Evolutionary conservation across 164 flowering plant genomes (phyloP), one percentile per base, ranked within the genome.

Genomic region (Umbellularia californica): DNA sequence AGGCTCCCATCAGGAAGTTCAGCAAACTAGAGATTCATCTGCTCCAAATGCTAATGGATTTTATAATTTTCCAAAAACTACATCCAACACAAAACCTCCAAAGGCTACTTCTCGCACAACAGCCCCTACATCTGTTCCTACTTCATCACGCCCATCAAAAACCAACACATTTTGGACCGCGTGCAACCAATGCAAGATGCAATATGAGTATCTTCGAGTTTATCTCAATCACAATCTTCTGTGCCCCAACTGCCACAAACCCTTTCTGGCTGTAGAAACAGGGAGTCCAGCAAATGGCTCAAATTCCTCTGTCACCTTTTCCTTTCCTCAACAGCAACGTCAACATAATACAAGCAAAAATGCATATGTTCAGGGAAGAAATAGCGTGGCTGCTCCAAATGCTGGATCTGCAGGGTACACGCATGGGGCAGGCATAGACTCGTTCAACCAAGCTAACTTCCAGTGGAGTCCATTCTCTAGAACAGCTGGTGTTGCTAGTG

Each of bases 121-220:
- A 10, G n/a, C 68, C 35, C 81, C 80, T n/a, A 51, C 87, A 65
- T 55, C 85, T 52, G 67, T 75, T 50, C 78, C 87, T 35, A 70
- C 84, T 65, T 50, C 89, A 74, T 60, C 87, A 22, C 83, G 58
- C 35, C 82, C 70, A 62, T 70, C 85, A 51, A 86, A 84, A 23
- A 74, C 77, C n/a, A 77, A 65, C 66, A 86, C 85, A 28, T 94
- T 94, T 76, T 92, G 98, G 98, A 94, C 98, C 5, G 81, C 82
- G 17, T 94, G 98, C 77, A 81, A 83, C 64, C 64, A 79, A 23
- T 94, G 98, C 85, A 86, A 85, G 78, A 87, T 92, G 88, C 94
- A 90, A 12, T 94, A 87, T 75, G 95, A 92, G 82, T 94, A 90
- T 79, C 87, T 84, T 30, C 82, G 87, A 35, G 79, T 82, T 5